A percentile compares a stretch with the other conserved stretches of the same genome.
phyloP scores from a whole-genome alignment of 139 green algal genomes.

The Pleodorina starrii region DNA sequence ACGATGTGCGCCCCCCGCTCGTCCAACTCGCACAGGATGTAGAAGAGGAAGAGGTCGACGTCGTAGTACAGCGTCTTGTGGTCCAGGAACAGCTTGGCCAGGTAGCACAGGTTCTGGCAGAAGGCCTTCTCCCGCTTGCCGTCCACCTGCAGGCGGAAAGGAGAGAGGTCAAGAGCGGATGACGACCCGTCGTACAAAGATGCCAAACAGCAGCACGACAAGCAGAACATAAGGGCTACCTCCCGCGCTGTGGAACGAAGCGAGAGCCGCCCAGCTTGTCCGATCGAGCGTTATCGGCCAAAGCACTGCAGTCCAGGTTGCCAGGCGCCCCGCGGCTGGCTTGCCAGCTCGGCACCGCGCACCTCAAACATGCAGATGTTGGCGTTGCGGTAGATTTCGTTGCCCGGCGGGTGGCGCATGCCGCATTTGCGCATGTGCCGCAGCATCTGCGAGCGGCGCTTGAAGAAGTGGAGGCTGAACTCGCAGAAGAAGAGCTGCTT shows the following conservation, averaged over 20 bases:
- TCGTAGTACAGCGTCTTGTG: slow-evolving; percentile 99
- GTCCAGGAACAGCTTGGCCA: slow-evolving; percentile 99
- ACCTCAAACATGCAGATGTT: slow-evolving; percentile 94
- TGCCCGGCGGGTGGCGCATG: slow-evolving; percentile 93
- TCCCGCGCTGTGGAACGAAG: too few species aligned
- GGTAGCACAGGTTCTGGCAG: slow-evolving; percentile 98
- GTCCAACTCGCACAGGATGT: slow-evolving; percentile 98
- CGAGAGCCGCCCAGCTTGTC: too few species aligned
- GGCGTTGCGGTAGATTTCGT: slow-evolving; percentile 98
- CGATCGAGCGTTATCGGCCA: too few species aligned
- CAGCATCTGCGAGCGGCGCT: slow-evolving; percentile 86
- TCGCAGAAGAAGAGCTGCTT: slow-evolving; percentile 99
- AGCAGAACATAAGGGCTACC: too few species aligned
- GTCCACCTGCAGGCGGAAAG: slow-evolving; percentile 81
- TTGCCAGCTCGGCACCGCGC: too few species aligned
- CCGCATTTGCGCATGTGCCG: slow-evolving; percentile 85
- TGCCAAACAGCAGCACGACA: too few species aligned
- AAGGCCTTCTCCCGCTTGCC: slow-evolving; percentile 94
- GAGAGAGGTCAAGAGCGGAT: too few species aligned
- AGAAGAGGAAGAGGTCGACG: slow-evolving; percentile 99
- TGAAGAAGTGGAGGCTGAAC: slow-evolving; percentile 93
- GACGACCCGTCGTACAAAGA: too few species aligned
- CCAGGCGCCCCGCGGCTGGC: too few species aligned
- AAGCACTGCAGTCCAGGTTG: too few species aligned
- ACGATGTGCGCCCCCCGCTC: slow-evolving; percentile 95